Evolutionary conservation across 306 rosid species (phyloP), one percentile per base, ranked within the genome.

Genomic region (Crataegus laevigata): DNA sequence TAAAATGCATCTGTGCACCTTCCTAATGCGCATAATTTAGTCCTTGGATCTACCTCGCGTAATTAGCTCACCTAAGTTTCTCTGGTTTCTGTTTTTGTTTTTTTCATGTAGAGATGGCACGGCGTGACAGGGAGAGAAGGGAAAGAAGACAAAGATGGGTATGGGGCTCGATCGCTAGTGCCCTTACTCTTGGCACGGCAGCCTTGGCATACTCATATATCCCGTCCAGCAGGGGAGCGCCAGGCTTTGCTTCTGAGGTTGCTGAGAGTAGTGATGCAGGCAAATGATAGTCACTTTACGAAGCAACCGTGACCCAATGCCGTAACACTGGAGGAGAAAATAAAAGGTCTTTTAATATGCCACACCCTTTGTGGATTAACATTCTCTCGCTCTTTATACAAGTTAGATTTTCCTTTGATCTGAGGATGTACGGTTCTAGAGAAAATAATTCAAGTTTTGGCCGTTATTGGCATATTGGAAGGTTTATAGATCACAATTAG

Each of bases 151-250:
- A 90, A 28, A 92, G 84, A 77, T 96, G 99, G 99, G 72, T 96
- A 34, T 92, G 99, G 99, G 96, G 97, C 29, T 88, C 91, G 22
- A 82, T 92, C 36, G 88, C 92, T 28, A 72, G 96, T 59, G 90
- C 86, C 9, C 83, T 90, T 43, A 81, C 84, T 2, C 85, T 96
- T 24, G 85, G 97, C 62, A 85, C 89, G 22, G 90, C 89, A 24
- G 91, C 93, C 71, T 75, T 96, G 78, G 94, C 91, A 17, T 90
- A 90, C 87, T 90, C 98, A 7, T 90, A 85, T 83, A 82, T 86
- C 17, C 98, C 97, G 29, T 75, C 83, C 0, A 90, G 84, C 64
- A 69, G 70, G 40, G 91, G 75, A 47, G 85, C 84, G 3, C 51
- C 87, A 6, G 18, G 78, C 13, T 62, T 40, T 8, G 81, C 76